These are phyloP conservation scores for Tephrocybe sp. DNA, from an alignment of 768 basidiomycete species.

Conservation along the genomic window DNA sequence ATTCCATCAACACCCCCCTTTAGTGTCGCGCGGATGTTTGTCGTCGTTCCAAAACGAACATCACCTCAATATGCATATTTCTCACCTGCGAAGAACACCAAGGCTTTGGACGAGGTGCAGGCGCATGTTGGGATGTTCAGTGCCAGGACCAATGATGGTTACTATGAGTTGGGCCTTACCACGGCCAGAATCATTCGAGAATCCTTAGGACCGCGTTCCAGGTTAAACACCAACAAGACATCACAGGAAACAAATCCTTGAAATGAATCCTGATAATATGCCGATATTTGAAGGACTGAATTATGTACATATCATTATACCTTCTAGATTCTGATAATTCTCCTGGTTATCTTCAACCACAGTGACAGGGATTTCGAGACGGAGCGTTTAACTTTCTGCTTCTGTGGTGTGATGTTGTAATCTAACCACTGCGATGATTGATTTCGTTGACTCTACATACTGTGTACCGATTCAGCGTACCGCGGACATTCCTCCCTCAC, in stretches of 20 bases:
- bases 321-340: no score
- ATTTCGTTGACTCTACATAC: no score
- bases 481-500: no score
- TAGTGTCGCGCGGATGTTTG: slow-evolving; percentile 68
- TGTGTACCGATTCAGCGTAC: no score
- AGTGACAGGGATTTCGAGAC: no score
- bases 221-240: no score
- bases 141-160: slow-evolving; percentile 81
- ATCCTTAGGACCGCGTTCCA: slow-evolving; percentile 45
- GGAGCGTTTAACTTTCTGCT: no score
- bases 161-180: slow-evolving; percentile 79
- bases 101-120: slow-evolving; percentile 74
- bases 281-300: no score
- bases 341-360: no score
- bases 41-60: slow-evolving; percentile 63
- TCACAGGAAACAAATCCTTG: neutral
- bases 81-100: slow-evolving; percentile 59
- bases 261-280: neutral
- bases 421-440: no score
- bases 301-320: no score
- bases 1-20: slow-evolving; percentile 70
- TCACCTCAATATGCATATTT: slow-evolving; percentile 56
- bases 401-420: no score
- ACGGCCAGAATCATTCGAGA: slow-evolving; percentile 63
- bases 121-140: slow-evolving; percentile 92